These are phyloP conservation scores for Podaxis rugospora DNA, from an alignment of 768 basidiomycete species.

Conservation along the genomic window DNA sequence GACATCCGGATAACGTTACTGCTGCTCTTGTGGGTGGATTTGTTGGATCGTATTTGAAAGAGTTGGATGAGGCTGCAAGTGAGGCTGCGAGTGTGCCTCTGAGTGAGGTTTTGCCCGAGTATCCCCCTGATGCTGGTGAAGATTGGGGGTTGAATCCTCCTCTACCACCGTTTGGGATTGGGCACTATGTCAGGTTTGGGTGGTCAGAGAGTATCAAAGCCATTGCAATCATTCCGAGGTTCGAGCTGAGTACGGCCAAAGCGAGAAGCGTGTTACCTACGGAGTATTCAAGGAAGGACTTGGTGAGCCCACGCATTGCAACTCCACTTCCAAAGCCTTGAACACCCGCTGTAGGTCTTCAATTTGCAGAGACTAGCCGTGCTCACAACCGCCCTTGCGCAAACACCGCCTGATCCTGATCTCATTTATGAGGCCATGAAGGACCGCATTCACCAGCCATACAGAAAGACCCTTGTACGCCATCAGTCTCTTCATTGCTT, in stretches of 20 bases:
- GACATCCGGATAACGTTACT: slow-evolving; percentile 98
- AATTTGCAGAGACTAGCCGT: slow-evolving; percentile 96
- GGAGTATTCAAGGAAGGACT: slow-evolving; percentile 82
- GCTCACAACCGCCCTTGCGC: slow-evolving; percentile 87
- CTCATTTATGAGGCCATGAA: slow-evolving; percentile 99
- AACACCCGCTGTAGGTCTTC: slow-evolving; percentile 65
- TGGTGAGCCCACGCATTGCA: slow-evolving; percentile 51
- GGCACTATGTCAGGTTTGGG: slow-evolving; percentile 87
- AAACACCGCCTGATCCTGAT: slow-evolving; percentile 87
- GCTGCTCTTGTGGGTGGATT: slow-evolving; percentile 97
- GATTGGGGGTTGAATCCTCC: slow-evolving; percentile 91
- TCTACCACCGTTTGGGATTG: slow-evolving; percentile 83
- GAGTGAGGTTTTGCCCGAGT: slow-evolving; percentile 94
- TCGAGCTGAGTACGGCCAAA: slow-evolving; percentile 94
- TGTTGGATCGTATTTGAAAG: slow-evolving; percentile 92
- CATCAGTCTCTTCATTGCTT: background rate
- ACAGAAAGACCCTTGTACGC: slow-evolving; percentile 80
- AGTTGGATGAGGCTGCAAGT: slow-evolving; percentile 77
- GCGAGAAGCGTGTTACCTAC: slow-evolving; percentile 87
- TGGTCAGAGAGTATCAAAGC: slow-evolving; percentile 87
- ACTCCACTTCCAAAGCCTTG: background rate
- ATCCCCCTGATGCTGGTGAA: slow-evolving; percentile 87
- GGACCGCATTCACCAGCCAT: slow-evolving; percentile 96
- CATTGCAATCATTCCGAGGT: slow-evolving; percentile 89
- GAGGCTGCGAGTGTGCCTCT: slow-evolving; percentile 88